Evolutionary conservation across 2,329 filamentous ascomycete species (phyloP), one percentile per base, ranked within the genome.

Genomic region (Phialophora tarda): DNA sequence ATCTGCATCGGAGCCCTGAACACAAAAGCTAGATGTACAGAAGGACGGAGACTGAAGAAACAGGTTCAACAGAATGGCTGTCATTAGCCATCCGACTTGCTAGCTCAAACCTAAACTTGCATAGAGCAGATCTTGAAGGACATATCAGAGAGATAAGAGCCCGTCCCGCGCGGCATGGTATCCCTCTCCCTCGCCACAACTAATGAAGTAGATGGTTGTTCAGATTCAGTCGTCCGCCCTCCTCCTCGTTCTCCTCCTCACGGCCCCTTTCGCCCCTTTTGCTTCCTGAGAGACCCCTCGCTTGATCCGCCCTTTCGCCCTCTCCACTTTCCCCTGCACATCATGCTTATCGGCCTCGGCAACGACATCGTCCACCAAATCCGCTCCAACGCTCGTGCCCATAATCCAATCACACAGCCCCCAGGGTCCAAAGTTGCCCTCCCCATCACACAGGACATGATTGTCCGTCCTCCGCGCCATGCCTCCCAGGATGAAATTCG

Each of bases 381-480:
- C 82, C 59, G 81, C 76, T 21, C 81, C 74, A 66, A 74, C 66
- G 4, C 72, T 75, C 14, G 81, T 81, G 44, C 79, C 78, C 66
- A 75, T 76, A 21, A 81, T 53, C 77, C 80, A 81, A 72, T 83
- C 81, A 65, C 79, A 58, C 2, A 83, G 71, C 3, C 82, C 81
- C 77, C 78, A 81, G 12, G 78, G 76, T 1, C 80, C 80, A 69
- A 77, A 83, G 66, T 83, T 82, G 3, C 80, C 80, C 24, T 77
- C 73, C 2, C 81, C 83, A 63, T 77, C 74, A 44, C 77, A 80
- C 50, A 83, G 73, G 72, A 87, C 77, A 74, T 89, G 86, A 55
- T 79, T 78, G 68, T 89, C 86, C 0, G 79, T 82, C 6, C 85
- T 79, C 32, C 85, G 81, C 11, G 86, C 86, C 77, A 88, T 86